Percentiles rank a stretch among this genome's conserved stretches.
These are phyloP conservation scores for Gentiana straminea DNA, from an alignment of 257 asterid genomes.

Conservation along the genomic window DNA sequence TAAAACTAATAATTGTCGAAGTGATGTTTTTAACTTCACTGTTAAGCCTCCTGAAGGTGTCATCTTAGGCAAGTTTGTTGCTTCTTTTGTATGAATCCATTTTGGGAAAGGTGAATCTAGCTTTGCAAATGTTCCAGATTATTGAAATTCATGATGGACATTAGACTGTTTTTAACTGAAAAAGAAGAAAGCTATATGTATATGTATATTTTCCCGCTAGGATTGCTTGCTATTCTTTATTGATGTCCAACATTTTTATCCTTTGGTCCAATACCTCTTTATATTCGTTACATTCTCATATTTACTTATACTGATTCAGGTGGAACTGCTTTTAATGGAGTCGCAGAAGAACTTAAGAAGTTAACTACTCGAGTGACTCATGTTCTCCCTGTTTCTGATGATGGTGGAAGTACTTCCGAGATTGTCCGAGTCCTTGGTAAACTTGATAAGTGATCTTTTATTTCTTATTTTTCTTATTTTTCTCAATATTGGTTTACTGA, in stretches of 20 bases:
- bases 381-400: constrained; percentile 96
- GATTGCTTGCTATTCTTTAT: background rate
- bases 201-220: background rate
- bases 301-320: constrained; percentile 31
- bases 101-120: too few species aligned
- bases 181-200: too few species aligned
- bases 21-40: background rate
- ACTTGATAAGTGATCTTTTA: constrained; percentile 15
- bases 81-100: too few species aligned
- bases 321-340: constrained; percentile 98
- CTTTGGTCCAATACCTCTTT: too few species aligned
- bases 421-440: constrained; percentile 97
- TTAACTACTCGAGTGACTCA: constrained; percentile 86
- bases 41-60: too few species aligned
- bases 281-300: background rate
- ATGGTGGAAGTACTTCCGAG: constrained; percentile 99
- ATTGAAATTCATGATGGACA: too few species aligned
- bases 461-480: constrained; percentile 3
- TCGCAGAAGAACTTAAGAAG: constrained; percentile 86
- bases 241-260: too few species aligned
- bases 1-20: background rate
- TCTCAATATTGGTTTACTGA: background rate
- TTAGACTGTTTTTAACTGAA: too few species aligned
- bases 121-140: too few species aligned
- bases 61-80: too few species aligned